phyloP scores from a whole-genome alignment of 352 stramenopile species.

The Phytophthora multivora region DNA sequence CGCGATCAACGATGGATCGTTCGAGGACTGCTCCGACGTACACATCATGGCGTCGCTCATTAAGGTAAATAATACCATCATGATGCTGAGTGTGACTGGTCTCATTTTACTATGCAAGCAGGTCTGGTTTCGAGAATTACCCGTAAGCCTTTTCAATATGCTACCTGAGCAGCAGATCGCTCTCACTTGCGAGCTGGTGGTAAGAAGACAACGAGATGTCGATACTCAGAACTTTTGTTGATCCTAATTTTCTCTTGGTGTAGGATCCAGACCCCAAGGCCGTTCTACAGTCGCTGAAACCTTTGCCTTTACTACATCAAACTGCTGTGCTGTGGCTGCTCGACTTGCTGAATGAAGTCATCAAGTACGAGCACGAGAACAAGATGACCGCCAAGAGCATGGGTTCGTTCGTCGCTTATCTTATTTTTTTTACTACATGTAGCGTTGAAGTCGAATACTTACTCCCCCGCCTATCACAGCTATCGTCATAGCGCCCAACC shows the following conservation, averaged over 20 bases:
- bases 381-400: constrained; percentile 87
- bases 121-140: constrained; percentile 86
- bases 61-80: constrained; percentile 54
- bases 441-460: neutral
- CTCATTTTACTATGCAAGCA: constrained; percentile 14
- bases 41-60: constrained; percentile 86
- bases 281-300: constrained; percentile 42
- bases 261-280: constrained; percentile 37
- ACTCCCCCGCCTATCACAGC: constrained; percentile 31
- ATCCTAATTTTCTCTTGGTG: neutral
- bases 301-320: constrained; percentile 41
- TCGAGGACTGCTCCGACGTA: constrained; percentile 63
- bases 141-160: constrained; percentile 68
- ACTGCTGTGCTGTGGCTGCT: constrained; percentile 75
- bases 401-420: constrained; percentile 29
- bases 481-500: constrained; percentile 83
- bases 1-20: constrained; percentile 72
- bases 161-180: constrained; percentile 72
- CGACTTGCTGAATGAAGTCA: constrained; percentile 71
- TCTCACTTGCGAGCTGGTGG: constrained; percentile 47
- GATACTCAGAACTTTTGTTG: no score
- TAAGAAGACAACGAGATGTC: constrained; percentile 12
- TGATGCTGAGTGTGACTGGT: neutral
- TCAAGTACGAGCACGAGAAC: constrained; percentile 60
- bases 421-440: neutral